A percentile compares a stretch with the other conserved stretches of the same genome.
These are phyloP conservation scores for Priceomyces carsonii DNA, from an alignment of 805 yeast species.

Conservation along the genomic window DNA sequence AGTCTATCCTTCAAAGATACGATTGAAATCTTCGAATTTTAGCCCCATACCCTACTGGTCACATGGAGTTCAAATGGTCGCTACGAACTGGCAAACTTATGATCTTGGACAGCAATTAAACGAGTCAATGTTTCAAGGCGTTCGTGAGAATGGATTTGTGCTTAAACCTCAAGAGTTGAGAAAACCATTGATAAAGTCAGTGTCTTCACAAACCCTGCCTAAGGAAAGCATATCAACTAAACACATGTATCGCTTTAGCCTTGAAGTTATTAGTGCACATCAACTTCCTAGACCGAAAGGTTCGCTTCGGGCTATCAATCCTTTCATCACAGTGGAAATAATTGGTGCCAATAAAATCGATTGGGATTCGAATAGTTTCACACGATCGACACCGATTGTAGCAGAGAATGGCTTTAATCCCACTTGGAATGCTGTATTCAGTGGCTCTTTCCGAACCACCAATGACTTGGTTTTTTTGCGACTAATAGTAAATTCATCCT, in stretches of 20 bases:
- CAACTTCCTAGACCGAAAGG: constrained; percentile 74
- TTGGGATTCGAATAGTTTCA: constrained; percentile 21
- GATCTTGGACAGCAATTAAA: constrained; percentile 89
- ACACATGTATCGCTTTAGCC: constrained; percentile 17
- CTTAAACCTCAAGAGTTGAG: constrained; percentile 64
- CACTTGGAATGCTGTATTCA: constrained; percentile 63
- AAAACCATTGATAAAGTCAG: constrained; percentile 28
- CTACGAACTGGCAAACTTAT: constrained; percentile 94
- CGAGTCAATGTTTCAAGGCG: constrained; percentile 72
- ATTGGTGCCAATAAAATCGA: constrained; percentile 42
- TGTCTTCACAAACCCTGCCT: constrained; percentile 7
- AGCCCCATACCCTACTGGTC: constrained; percentile 80
- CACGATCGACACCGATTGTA: constrained; percentile 30
- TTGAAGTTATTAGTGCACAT: constrained; percentile 74
- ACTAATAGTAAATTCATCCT: constrained; percentile 47
- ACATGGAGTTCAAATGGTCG: constrained; percentile 90
- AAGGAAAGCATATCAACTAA: constrained; percentile 7
- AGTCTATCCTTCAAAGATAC: constrained; percentile 79
- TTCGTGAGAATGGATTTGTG: constrained; percentile 69
- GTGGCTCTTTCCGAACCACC: constrained; percentile 40
- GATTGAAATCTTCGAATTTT: constrained; percentile 80
- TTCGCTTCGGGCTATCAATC: constrained; percentile 49
- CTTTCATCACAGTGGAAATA: constrained; percentile 62
- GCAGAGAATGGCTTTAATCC: constrained; percentile 86
- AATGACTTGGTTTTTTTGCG: constrained; percentile 55